Base-by-base conservation (phyloP, 805 yeast species). In the Lipomyces spencermartinsiae region DNA sequence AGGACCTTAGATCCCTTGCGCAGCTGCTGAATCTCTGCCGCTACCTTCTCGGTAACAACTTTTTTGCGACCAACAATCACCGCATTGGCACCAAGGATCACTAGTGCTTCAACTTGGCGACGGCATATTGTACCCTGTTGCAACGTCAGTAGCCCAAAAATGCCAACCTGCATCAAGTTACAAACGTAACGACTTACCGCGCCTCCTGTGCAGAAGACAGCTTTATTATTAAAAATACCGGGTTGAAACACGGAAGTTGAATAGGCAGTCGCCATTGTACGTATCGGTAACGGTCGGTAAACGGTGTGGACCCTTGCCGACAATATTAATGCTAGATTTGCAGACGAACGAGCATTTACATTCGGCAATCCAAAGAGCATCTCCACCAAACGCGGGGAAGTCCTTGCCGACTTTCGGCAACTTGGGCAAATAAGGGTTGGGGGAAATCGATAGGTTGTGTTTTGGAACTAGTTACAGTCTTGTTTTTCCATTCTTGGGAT, bases 161-260 rank as follows among this genome's bases (percentile, higher is more conserved):
- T 16, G 35, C 34, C 14, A 16, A 62, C 19, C 43, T 33, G 22
- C 1, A 29, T 1, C 19, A 58, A 37, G 22, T 33, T 16, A n/a
- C n/a, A n/a, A n/a, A n/a, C n/a, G n/a, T n/a, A 33, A 10, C 25
- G 22, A 60, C 71, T 19, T 61, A 69, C 72, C 1, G 98, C 95
- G 14, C 98, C 98, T 5, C 98, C 98, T 0, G 98, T 94, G 62
- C 92, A 91, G 73, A 93, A 90, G 4, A 87, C 95, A 1, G 92
- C 97, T 77, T 93, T 93, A 14, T 90, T 96, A 66, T 87, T 83
- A 81, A 93, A 93, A 53, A 92, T 74, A 71, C 85, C 90, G 0
- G 88, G 86, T 71, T 88, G 88, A 59, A 66, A 72, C 3, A 64
- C 62, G 7, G 58, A 54, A n/a, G 55, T 53, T 4, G 51, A 25